Percentiles rank a stretch among this genome's conserved stretches.
These are phyloP conservation scores for Thielaviopsis punctulata DNA, from an alignment of 2,329 filamentous ascomycete genomes.

Conservation along the genomic window DNA sequence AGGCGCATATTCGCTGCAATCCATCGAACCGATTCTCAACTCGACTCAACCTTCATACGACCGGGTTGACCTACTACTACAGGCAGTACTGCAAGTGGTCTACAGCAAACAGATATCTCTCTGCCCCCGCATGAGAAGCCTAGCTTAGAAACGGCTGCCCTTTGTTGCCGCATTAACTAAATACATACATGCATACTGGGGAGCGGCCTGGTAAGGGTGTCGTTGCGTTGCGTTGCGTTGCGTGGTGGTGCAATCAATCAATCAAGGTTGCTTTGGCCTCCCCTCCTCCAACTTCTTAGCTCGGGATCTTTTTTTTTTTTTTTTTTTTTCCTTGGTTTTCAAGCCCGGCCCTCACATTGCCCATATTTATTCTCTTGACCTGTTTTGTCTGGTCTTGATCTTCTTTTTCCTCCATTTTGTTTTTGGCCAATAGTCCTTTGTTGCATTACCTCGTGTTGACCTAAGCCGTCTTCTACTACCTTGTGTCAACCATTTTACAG, in stretches of 20 bases:
- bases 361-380: background rate
- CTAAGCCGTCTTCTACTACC: background rate
- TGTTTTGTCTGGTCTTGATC: background rate
- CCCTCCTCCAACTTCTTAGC: conserved; percentile 1
- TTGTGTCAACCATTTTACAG: background rate
- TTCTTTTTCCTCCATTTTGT: background rate
- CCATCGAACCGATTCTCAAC: background rate
- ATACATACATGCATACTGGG: no score
- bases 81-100: background rate
- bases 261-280: background rate
- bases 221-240: background rate
- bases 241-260: background rate
- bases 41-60: background rate
- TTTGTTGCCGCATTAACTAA: background rate
- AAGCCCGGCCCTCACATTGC: background rate
- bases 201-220: background rate
- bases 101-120: no score
- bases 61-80: background rate
- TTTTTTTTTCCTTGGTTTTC: background rate
- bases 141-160: background rate
- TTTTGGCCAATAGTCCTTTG: background rate
- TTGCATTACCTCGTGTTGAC: background rate
- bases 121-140: background rate
- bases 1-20: background rate
- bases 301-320: background rate